These are phyloP conservation scores for Epichloe amarillans DNA, from an alignment of 2,329 filamentous ascomycete species.

Conservation along the genomic window DNA sequence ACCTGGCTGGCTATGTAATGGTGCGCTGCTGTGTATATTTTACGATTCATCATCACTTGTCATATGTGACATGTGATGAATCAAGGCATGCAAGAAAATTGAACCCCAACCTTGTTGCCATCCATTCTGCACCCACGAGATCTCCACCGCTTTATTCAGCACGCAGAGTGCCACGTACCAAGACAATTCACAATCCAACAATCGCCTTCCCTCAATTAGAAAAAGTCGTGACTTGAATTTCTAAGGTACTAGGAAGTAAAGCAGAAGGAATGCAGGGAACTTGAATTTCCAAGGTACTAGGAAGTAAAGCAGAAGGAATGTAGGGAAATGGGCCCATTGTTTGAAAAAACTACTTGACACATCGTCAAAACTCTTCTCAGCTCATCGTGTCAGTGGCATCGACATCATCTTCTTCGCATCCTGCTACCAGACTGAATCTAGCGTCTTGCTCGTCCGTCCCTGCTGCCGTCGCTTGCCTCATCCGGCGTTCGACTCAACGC, in stretches of 20 bases:
- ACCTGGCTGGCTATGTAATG: too few relatives aligned
- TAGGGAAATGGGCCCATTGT: neutral
- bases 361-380: neutral
- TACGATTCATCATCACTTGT: too few relatives aligned
- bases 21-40: too few relatives aligned
- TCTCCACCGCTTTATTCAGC: too few relatives aligned
- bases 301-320: neutral
- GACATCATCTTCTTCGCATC: neutral
- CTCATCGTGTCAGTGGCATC: neutral
- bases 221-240: too few relatives aligned
- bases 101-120: too few relatives aligned
- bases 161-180: too few relatives aligned
- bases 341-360: neutral
- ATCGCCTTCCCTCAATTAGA: too few relatives aligned
- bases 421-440: neutral
- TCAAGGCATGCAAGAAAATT: too few relatives aligned
- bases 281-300: neutral
- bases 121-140: too few relatives aligned
- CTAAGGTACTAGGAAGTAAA: neutral
- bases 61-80: too few relatives aligned
- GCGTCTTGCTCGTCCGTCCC: neutral
- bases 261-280: neutral
- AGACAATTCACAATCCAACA: too few relatives aligned
- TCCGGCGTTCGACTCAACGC: slow-evolving; percentile 24
- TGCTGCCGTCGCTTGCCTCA: slow-evolving; percentile 16